Conservation (phyloP, 2,329 filamentous ascomycete genomes). For the Annulohypoxylon truncatum region DNA sequence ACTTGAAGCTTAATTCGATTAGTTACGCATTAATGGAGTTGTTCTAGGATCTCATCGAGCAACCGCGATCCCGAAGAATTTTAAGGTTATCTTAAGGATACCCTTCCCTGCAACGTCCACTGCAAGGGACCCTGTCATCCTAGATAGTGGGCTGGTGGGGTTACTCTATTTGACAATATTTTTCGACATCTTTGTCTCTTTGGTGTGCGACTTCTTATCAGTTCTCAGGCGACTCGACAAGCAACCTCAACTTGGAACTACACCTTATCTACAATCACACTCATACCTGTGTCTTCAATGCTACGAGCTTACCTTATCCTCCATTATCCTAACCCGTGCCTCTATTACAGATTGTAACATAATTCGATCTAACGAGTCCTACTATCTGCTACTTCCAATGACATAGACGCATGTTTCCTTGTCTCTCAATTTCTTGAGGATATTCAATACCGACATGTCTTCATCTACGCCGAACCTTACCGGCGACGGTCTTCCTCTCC, state of each 20-base stretch:
- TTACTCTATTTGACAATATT: constrained; percentile 37
- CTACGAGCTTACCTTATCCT: background rate
- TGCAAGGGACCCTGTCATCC: constrained; percentile 29
- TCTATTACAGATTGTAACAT: background rate
- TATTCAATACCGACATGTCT: constrained; percentile 39
- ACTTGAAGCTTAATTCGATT: background rate
- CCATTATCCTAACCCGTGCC: background rate
- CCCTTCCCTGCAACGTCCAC: constrained; percentile 29
- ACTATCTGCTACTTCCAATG: background rate
- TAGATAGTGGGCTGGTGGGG: constrained; percentile 18
- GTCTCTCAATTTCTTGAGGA: constrained; percentile 20
- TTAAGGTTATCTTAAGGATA: constrained; percentile 36
- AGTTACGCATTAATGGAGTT: background rate
- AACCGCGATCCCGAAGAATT: constrained; percentile 14
- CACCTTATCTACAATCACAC: background rate
- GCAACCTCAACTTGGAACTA: background rate
- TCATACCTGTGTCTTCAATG: background rate
- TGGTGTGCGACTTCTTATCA: constrained; percentile 22
- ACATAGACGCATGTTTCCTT: constrained; percentile 1
- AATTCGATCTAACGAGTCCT: background rate
- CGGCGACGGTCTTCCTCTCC: constrained; percentile 44
- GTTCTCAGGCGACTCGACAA: constrained; percentile 9
- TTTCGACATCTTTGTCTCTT: constrained; percentile 29
- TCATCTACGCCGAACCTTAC: constrained; percentile 41
- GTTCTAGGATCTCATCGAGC: background rate